These are phyloP conservation scores for Xylariaceae sp. DNA, from an alignment of 2,329 filamentous ascomycete species.

Conservation along the genomic window DNA sequence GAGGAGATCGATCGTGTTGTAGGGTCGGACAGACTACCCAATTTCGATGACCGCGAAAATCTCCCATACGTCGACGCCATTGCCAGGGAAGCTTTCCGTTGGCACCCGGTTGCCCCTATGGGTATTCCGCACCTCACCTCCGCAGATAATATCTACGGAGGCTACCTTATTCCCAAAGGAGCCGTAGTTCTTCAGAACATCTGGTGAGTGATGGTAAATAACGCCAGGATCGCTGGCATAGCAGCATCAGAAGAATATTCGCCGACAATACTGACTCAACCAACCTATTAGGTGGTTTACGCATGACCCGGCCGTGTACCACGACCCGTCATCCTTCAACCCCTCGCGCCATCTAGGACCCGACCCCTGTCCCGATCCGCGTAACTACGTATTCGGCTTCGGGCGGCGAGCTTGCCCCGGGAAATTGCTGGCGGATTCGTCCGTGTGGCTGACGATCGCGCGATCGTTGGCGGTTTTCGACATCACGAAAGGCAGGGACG, in stretches of 20 bases:
- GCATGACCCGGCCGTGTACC: conserved; percentile 70
- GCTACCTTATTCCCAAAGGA: conserved; percentile 22
- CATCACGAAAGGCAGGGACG: conserved; percentile 40
- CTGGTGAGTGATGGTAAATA: conserved; percentile 1
- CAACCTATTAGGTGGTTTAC: conserved; percentile 41
- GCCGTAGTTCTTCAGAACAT: conserved; percentile 1
- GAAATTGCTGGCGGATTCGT: conserved; percentile 35
- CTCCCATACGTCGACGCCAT: conserved; percentile 34
- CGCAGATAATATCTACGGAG: conserved; percentile 22
- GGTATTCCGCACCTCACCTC: conserved; percentile 40
- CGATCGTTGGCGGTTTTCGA: conserved; percentile 51
- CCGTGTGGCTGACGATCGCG: conserved; percentile 40
- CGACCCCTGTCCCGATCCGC: conserved; percentile 36
- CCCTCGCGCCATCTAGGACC: conserved; percentile 39
- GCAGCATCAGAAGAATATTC: too few species aligned
- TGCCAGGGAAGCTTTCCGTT: conserved; percentile 31
- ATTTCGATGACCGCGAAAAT: conserved; percentile 24
- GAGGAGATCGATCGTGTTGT: conserved; percentile 36
- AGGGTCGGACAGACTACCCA: conserved; percentile 34
- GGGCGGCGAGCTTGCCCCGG: conserved; percentile 43
- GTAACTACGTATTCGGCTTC: conserved; percentile 37
- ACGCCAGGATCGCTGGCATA: too few species aligned
- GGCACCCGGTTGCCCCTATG: conserved; percentile 34
- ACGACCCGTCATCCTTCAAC: conserved; percentile 40
- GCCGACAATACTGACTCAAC: not conserved